These are phyloP conservation scores for Clarkia xantiana DNA, from an alignment of 345 rosid species.

Conservation along the genomic window DNA sequence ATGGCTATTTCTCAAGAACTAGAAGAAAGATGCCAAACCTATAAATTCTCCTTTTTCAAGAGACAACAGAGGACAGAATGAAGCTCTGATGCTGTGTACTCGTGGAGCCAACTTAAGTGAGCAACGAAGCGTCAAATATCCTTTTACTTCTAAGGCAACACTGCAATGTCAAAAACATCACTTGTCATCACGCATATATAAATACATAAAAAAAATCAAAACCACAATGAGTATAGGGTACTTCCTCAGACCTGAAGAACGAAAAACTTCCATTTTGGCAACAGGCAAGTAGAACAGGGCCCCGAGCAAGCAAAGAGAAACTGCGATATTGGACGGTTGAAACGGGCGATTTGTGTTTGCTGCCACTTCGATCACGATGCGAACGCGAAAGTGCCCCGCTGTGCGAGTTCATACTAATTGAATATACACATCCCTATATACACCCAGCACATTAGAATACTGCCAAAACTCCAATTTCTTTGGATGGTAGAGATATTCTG, in stretches of 20 bases:
- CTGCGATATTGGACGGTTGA: constrained; percentile 84
- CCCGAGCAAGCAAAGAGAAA: constrained; percentile 76
- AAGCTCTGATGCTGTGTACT: constrained; percentile 55
- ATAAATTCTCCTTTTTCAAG: constrained; percentile 87
- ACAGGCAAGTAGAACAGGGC: constrained; percentile 85
- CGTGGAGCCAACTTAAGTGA: constrained; percentile 64
- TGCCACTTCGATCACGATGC: constrained; percentile 52
- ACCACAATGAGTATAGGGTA: neutral
- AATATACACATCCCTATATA: constrained; percentile 68
- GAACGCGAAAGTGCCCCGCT: constrained; percentile 68
- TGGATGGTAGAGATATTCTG: too few relatives aligned
- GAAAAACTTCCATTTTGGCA: constrained; percentile 79
- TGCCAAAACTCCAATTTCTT: neutral
- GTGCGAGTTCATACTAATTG: constrained; percentile 65
- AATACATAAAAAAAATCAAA: neutral
- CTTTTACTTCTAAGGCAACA: constrained; percentile 67
- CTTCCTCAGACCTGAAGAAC: constrained; percentile 58
- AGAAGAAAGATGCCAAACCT: constrained; percentile 23
- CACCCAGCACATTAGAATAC: constrained; percentile 8
- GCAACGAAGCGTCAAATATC: constrained; percentile 79
- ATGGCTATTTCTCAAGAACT: neutral
- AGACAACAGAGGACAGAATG: constrained; percentile 88
- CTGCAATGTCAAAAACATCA: constrained; percentile 27
- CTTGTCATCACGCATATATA: neutral
- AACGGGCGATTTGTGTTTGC: constrained; percentile 58